A percentile compares a stretch with the other conserved stretches of the same genome.
These are phyloP conservation scores for Globisporangium recalcitrans DNA, from an alignment of 352 stramenopile species.

Conservation along the genomic window DNA sequence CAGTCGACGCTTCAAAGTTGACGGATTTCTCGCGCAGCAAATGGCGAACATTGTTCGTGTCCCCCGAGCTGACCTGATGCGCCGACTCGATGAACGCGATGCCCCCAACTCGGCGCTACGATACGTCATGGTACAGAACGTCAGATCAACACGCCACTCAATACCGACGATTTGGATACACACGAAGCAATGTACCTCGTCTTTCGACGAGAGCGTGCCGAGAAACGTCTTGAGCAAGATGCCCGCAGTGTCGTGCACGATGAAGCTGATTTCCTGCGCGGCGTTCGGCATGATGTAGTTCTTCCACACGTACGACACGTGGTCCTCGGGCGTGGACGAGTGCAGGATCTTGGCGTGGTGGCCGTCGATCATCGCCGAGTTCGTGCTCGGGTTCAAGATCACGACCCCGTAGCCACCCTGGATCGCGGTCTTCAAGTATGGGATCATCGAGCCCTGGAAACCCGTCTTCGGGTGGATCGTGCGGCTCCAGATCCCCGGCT, in stretches of 20 bases:
- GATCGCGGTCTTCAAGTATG: slow-evolving; percentile 82
- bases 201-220: slow-evolving; percentile 43
- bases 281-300: slow-evolving; percentile 81
- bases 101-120: slow-evolving; percentile 48
- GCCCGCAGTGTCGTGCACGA: slow-evolving; percentile 67
- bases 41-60: slow-evolving; percentile 43
- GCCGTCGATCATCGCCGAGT: slow-evolving; percentile 72
- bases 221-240: slow-evolving; percentile 71
- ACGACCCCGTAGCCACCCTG: slow-evolving; percentile 81
- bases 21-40: slow-evolving; percentile 66
- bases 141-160: not conserved
- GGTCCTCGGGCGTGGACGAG: slow-evolving; percentile 66
- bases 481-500: slow-evolving; percentile 68
- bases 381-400: slow-evolving; percentile 81
- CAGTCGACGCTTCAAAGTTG: slow-evolving; percentile 79
- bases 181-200: slow-evolving; percentile 25
- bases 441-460: slow-evolving; percentile 85
- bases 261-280: slow-evolving; percentile 82
- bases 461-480: slow-evolving; percentile 74
- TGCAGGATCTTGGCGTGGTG: slow-evolving; percentile 81
- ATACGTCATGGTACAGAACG: no score
- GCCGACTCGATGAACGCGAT: slow-evolving; percentile 85
- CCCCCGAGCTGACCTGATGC: slow-evolving; percentile 60
- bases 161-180: not conserved
- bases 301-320: slow-evolving; percentile 83